Evolutionary conservation across 345 rosid genomes (phyloP), one percentile per base, ranked within the genome.

Genomic region (Eucalyptus guilfoylei): DNA sequence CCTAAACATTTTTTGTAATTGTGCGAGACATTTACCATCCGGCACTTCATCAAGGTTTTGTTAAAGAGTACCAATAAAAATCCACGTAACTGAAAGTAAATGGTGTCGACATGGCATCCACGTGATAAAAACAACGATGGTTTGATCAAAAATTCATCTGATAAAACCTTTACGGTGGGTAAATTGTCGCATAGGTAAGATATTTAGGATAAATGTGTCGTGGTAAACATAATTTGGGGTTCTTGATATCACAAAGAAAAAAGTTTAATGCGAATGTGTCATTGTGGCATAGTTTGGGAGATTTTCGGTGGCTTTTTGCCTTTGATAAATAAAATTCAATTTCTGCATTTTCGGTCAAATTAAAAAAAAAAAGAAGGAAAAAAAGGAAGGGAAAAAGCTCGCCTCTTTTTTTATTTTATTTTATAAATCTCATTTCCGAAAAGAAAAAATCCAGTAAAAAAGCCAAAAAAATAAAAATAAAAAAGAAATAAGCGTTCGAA

Each of bases 1-100:
- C 1, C 1, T 55, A 55, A 24, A 55, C 3, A 0, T 55, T 0
- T 2, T 55, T 8, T 1, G 0, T 1, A 52, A 52, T 52, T 52
- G 11, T 8, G 26, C 4, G 58, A 9, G 0, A 24, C 1, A 55
- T 24, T 55, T 23, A 55, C 62, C 30, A 52, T 52, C 26, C 2
- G 3, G 21, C 0, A 1, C 60, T 54, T 54, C 13, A 11, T 55
- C 30, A 55, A 55, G 2, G 30, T 55, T 55, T 1, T 26, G 1
- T 55, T 26, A 24, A 55, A 55, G 62, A 10, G 1, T 0, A 55
- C 10, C 2, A 12, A 1, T 55, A 55, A 10, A 55, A 55, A 55
- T 55, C 3, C 30, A 4, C 1, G 2, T 1, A 52, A 52, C 2
- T 11, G 0, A 52, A 52, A 52, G 26, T 1, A 49, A 49, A 49